Evolutionary conservation across 2,329 filamentous ascomycete species (phyloP), one percentile per base, ranked within the genome.

Genomic region (Ambrosiella beaveri): DNA sequence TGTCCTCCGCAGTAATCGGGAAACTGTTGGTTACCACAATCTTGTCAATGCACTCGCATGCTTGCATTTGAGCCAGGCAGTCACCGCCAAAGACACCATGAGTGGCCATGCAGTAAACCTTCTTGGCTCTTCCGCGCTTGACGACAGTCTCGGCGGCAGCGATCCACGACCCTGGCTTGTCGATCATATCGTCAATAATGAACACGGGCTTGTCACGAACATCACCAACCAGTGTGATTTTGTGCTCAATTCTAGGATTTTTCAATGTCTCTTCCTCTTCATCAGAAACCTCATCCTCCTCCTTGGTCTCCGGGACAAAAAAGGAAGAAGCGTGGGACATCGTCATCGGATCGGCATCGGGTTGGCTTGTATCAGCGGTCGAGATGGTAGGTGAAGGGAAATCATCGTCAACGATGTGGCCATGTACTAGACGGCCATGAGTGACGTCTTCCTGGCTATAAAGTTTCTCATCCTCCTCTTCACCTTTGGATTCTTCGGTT

Each of bases 151-250:
- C 93, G 11, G 93, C 93, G 6, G 93, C 93, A 5, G 91, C 91
- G 64, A 98, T 94, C 93, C 93, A 98, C 6, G 88, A 95, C 12
- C 86, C 88, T 8, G 89, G 84, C 73, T 95, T 96, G 73, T 98
- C 93, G 66, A 98, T 96, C 86, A 98, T 97, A 69, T 98, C 93
- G 68, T 98, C 93, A 54, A 98, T 86, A 61, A 98, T 89, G 68
- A 98, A 85, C 57, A 97, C 93, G 0, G 88, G 84, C 60, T 88
- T 82, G 67, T 88, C 82, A 66, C 83, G 85, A 61, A 98, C 93
- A 65, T 97, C 88, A 61, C 93, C 93, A 12, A 98, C 93, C n/a
- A 98, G 76, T 0, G 93, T 98, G 65, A 98, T 94, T 74, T 91
- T 95, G 66, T 90, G 89, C 72, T 98, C 93, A 19, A 91, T 76